Base-by-base conservation (phyloP, 148 eudicot species). In the Talinum fruticosum region DNA sequence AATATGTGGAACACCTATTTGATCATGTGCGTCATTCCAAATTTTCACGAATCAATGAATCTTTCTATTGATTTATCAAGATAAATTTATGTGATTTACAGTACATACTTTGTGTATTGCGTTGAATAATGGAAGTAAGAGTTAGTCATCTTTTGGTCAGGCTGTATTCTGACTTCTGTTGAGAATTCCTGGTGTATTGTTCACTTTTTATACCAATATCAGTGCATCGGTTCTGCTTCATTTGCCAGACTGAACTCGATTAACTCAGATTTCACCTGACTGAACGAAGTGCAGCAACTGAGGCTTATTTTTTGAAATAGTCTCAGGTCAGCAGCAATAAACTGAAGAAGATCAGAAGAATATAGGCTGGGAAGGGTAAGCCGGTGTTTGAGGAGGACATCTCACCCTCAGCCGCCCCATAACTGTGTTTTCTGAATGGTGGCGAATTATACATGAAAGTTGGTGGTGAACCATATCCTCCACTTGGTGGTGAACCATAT, bases 301-400 rank as follows among this genome's bases (percentile, higher is more conserved):
- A 57, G 76, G 54, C 37, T 44, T 45, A 54, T 69, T 41, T 65
- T 33, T n/a, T 47, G 69, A 16, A 62, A 61, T 38, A 21, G 16
- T 24, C 38, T 82, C 70, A 82, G 44, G 53, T 66, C 78, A 78
- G 41, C 69, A 74, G 19, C 45, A 81, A 69, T 59, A 83, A 70
- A 71, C 73, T 44, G 66, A 81, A 51, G 54, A 81, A 61, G 61
- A 78, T 44, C 73, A 86, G 24, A 33, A 83, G 37, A 12, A 82
- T 64, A 23, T 66, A 51, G 30, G 73, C 74, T 28, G 76, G 80
- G 73, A 81, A 68, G 10, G 86, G 84, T 51, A 78, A n/a, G 72
- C 66, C 57, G 32, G 71, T 73, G 41, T 69, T 69, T 38, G 87
- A 80, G n/a, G 87, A 79, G 26, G 88, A 86, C 34, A 32, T 72